Percentiles rank a stretch among this genome's conserved stretches.
Conservation (phyloP, 306 rosid species). For the Calophaca sinica region DNA sequence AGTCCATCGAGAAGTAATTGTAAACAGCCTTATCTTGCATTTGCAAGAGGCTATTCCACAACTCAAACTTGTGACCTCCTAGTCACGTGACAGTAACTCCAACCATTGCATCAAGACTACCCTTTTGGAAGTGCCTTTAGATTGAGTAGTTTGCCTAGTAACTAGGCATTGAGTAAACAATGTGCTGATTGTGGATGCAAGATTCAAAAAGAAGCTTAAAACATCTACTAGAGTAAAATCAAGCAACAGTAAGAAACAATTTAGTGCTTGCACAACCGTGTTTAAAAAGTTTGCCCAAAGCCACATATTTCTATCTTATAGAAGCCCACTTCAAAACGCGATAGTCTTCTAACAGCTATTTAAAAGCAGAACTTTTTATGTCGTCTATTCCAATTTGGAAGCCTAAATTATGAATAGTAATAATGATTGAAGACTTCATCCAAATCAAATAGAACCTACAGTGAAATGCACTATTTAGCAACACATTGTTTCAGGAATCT, state of each 20-base stretch:
- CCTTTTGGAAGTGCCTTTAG: background rate
- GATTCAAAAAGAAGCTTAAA: constrained; percentile 7
- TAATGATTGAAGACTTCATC: constrained; percentile 8
- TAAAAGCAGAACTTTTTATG: background rate
- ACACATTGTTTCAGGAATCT: constrained; percentile 27
- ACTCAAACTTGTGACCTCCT: too few species aligned
- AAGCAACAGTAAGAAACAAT: too few species aligned
- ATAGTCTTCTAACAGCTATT: background rate
- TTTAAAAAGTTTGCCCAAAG: background rate
- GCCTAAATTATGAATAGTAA: constrained; percentile 1
- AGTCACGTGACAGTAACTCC: too few species aligned
- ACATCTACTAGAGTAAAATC: too few species aligned
- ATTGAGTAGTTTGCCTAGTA: background rate
- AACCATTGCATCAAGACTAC: too few species aligned
- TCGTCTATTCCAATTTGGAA: background rate
- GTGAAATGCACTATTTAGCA: constrained; percentile 9
- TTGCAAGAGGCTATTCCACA: too few species aligned
- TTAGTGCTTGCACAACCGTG: background rate
- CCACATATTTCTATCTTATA: too few species aligned
- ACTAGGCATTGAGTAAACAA: background rate
- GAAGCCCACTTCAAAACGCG: too few species aligned
- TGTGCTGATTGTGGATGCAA: background rate
- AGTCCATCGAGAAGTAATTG: too few species aligned
- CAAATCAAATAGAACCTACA: constrained; percentile 25
- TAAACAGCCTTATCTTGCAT: too few species aligned